Evolutionary conservation across 2,329 filamentous ascomycete species (phyloP).

Genomic region (Arthrobotrys pseudoclavata): DNA sequence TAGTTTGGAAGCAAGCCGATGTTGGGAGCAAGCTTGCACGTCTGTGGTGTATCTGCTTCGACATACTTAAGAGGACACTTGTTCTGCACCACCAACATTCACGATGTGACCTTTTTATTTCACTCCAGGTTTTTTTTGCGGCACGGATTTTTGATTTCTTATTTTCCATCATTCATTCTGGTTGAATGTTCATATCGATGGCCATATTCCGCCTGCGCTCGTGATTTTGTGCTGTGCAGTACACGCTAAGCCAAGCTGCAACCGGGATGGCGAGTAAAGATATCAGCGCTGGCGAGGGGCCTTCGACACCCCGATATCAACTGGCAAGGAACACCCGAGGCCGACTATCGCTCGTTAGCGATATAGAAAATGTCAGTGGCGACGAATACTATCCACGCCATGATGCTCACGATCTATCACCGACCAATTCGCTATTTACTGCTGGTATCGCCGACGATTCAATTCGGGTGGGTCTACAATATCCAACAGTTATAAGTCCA

Average conservation of each 20-base stretch:
- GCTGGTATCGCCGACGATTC: conserved; percentile 25
- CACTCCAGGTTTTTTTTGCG: neutral
- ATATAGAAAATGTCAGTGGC: conserved; percentile 43
- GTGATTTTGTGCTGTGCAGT: conserved; percentile 21
- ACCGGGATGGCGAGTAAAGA: conserved; percentile 34
- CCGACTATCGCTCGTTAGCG: conserved; percentile 49
- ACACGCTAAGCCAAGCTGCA: conserved; percentile 16
- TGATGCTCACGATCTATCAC: conserved; percentile 21
- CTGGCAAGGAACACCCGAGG: conserved; percentile 32
- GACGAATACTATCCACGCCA: conserved; percentile 29
- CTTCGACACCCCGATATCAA: conserved; percentile 42
- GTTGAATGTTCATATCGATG: conserved; percentile 36
- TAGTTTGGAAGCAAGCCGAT: conserved; percentile 18
- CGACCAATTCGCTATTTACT: conserved; percentile 27
- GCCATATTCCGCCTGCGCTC: conserved; percentile 22
- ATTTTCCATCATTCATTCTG: neutral
- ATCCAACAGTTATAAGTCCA: conserved; percentile 31
- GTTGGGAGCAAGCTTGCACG: conserved; percentile 26
- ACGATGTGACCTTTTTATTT: conserved; percentile 8
- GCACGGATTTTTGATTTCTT: conserved; percentile 10
- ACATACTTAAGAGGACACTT: conserved; percentile 21
- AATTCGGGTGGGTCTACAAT: conserved; percentile 18
- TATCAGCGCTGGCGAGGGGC: conserved; percentile 27
- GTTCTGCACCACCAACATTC: conserved; percentile 2
- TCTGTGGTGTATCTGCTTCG: conserved; percentile 28